Evolutionary conservation across 2,329 filamentous ascomycete genomes (phyloP).

Genomic region (Sporothrix mexicana): DNA sequence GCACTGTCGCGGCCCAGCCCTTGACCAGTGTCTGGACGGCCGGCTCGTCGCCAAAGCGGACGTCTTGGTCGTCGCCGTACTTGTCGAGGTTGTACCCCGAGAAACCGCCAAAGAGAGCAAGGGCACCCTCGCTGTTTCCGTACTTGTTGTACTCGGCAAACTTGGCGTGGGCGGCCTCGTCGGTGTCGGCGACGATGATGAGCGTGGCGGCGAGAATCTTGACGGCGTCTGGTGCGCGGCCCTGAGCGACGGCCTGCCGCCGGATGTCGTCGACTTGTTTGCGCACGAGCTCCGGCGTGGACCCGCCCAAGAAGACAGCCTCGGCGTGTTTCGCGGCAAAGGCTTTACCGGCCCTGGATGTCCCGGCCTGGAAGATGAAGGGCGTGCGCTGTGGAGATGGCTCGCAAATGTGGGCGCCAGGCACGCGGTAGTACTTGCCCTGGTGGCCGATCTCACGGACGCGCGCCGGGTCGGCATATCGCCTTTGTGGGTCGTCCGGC

Average conservation of each 20-base stretch:
- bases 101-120: constrained; percentile 76
- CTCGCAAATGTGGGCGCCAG: constrained; percentile 41
- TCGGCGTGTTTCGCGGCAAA: constrained; percentile 42
- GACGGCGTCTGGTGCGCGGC: constrained; percentile 37
- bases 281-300: constrained; percentile 33
- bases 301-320: constrained; percentile 39
- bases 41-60: constrained; percentile 39
- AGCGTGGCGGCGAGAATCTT: constrained; percentile 39
- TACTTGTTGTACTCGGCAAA: constrained; percentile 66
- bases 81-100: constrained; percentile 60
- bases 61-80: constrained; percentile 50
- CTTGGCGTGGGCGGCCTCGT: constrained; percentile 41
- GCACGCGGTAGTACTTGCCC: constrained; percentile 33
- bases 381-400: constrained; percentile 37
- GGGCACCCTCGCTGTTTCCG: constrained; percentile 65
- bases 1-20: constrained; percentile 46
- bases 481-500: constrained; percentile 27
- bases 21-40: constrained; percentile 43
- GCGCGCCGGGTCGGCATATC: constrained; percentile 34
- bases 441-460: constrained; percentile 36
- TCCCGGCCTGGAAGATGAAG: constrained; percentile 40
- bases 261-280: constrained; percentile 38
- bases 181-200: constrained; percentile 38
- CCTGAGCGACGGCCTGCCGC: constrained; percentile 49
- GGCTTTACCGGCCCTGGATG: constrained; percentile 38